Evolutionary conservation across 768 basidiomycete species (phyloP), one percentile per base, ranked within the genome.

Genomic region (Lanmaoa rubissima): DNA sequence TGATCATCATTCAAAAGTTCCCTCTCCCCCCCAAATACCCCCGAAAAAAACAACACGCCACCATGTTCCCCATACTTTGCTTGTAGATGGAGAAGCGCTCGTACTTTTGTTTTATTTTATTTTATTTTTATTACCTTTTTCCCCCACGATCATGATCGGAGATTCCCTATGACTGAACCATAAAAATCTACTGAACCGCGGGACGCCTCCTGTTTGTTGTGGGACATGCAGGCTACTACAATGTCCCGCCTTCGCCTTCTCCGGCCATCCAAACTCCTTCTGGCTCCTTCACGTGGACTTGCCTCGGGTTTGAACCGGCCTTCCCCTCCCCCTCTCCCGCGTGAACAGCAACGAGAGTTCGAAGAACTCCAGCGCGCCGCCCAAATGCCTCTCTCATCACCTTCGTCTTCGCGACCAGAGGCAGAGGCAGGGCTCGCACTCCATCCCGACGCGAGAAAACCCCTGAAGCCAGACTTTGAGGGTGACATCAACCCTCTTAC

Each of bases 401-500:
- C 26, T 16, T 1, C 74, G 17, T 50, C 48, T 26, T 32, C 59
- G 4, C 52, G 55, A 36, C 56, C 63, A 35, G 75, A 79, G 34
- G 65, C 74, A 2, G 79, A 76, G 49, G 61, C 73, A 39, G 74
- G 78, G 31, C 74, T 80, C 19, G 74, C 82, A 2, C 65, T 83
- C 43, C 90, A 93, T 65, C 88, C 90, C 2, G 90, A 94, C 65
- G 82, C 87, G 0, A 83, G 79, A 24, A 69, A 71, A 16, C 82
- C 84, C 1, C 55, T 86, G 24, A 73, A 76, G 19, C 77, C 85
- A 11, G 86, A 90, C 61, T 94, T 94, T 64, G 83, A 88, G 55
- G 94, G 93, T 19, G 86, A 93, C 43, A 70, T 78, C 38, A 94
- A 96, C 64, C 94, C 93, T 1, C 62, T 62, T 2, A 96, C 94